These are phyloP conservation scores for Piper betle DNA, from an alignment of 164 flowering plant species.

Conservation along the genomic window DNA sequence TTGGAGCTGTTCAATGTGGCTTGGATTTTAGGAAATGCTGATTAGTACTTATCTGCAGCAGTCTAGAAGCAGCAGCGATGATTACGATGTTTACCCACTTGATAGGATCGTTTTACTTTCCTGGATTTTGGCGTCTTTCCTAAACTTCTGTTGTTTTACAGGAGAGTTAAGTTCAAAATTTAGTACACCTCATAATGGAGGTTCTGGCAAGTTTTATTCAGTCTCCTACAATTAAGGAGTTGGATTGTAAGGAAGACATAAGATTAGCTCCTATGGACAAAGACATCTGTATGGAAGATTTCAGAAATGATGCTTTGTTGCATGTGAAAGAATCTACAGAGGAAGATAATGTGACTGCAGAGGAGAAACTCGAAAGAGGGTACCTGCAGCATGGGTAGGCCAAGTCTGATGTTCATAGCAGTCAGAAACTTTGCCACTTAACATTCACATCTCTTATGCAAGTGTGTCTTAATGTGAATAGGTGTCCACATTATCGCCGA, in stretches of 20 bases:
- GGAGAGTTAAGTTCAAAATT: constrained; percentile 30
- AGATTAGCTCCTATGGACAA: constrained; percentile 3
- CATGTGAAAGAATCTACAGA: constrained; percentile 10
- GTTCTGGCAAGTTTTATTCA: constrained; percentile 8
- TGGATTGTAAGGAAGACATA: constrained; percentile 4
- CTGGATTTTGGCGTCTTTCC: constrained; percentile 15
- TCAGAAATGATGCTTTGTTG: neutral
- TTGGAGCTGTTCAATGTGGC: constrained; percentile 47
- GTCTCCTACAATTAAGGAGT: constrained; percentile 12
- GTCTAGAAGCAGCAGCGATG: constrained; percentile 38
- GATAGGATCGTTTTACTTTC: constrained; percentile 25
- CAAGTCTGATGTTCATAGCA: neutral
- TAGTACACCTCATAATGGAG: constrained; percentile 13
- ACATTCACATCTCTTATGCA: neutral
- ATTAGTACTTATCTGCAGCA: constrained; percentile 28
- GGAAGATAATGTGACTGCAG: constrained; percentile 2
- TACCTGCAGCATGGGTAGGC: constrained; percentile 63
- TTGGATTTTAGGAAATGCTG: constrained; percentile 54
- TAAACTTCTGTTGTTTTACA: constrained; percentile 28
- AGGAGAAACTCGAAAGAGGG: constrained; percentile 40
- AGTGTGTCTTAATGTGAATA: constrained; percentile 14
- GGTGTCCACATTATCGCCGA: constrained; percentile 66
- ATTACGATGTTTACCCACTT: constrained; percentile 44
- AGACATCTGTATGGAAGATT: constrained; percentile 6
- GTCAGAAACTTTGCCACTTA: neutral